These are phyloP conservation scores for Lachancea lanzarotensis DNA, from an alignment of 805 yeast species.

Conservation along the genomic window DNA sequence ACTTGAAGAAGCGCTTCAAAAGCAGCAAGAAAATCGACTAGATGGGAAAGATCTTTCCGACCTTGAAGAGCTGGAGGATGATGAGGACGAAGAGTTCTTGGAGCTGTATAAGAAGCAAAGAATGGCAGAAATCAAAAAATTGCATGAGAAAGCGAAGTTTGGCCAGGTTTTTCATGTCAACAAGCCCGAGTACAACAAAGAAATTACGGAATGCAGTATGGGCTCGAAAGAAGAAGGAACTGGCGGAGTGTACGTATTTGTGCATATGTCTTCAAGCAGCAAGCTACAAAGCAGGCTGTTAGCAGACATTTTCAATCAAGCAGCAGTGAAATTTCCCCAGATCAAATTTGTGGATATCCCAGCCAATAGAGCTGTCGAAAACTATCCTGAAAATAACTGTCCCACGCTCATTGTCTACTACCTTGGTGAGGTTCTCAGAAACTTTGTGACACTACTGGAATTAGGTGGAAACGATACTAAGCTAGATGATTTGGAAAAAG, in stretches of 20 bases:
- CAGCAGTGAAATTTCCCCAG: slow-evolving; percentile 69
- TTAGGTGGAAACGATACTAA: slow-evolving; percentile 80
- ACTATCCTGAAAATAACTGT: slow-evolving; percentile 82
- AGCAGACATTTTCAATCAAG: slow-evolving; percentile 45
- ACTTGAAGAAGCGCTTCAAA: slow-evolving; percentile 68
- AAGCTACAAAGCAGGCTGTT: slow-evolving; percentile 69
- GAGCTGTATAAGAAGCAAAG: slow-evolving; percentile 71
- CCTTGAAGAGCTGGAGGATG: slow-evolving; percentile 81
- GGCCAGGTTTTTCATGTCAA: slow-evolving; percentile 74
- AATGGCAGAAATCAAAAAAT: slow-evolving; percentile 60
- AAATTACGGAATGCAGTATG: slow-evolving; percentile 76
- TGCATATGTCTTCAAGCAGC: slow-evolving; percentile 67
- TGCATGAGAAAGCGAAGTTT: slow-evolving; percentile 51
- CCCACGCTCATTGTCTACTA: slow-evolving; percentile 85
- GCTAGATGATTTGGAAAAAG: slow-evolving; percentile 61
- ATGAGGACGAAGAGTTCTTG: slow-evolving; percentile 87
- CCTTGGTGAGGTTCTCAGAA: slow-evolving; percentile 72
- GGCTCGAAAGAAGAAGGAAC: slow-evolving; percentile 15
- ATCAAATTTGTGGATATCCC: slow-evolving; percentile 88
- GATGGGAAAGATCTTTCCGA: slow-evolving; percentile 75
- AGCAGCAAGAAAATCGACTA: slow-evolving; percentile 76
- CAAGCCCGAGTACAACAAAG: slow-evolving; percentile 81
- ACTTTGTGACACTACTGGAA: slow-evolving; percentile 70
- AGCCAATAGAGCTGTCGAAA: slow-evolving; percentile 86
- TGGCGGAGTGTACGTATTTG: slow-evolving; percentile 53